phyloP scores from a whole-genome alignment of 257 asterid genomes.

The Solanum pinnatisectum region DNA sequence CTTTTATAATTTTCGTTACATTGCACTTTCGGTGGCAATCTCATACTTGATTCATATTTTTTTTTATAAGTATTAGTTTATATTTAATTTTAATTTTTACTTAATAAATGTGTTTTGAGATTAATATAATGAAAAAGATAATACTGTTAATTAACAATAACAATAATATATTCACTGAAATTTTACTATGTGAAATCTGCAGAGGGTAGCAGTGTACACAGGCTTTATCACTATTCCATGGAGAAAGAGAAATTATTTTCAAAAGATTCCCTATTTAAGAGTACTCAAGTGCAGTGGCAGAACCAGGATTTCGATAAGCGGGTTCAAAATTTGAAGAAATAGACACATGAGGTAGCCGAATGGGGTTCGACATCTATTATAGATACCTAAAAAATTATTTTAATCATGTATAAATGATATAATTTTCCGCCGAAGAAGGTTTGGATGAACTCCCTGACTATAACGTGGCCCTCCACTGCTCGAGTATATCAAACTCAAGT shows the following conservation, averaged over 20 bases:
- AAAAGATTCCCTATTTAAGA: background rate
- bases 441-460: background rate
- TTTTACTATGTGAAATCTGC: no score
- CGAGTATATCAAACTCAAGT: no score
- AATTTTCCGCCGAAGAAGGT: rapidly evolving
- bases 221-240: rapidly evolving
- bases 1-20: background rate
- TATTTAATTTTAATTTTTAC: background rate
- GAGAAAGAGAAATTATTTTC: background rate
- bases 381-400: no score
- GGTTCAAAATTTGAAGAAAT: no score
- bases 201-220: no score
- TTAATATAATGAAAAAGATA: background rate
- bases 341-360: background rate
- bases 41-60: no score
- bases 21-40: background rate
- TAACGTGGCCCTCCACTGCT: rapidly evolving
- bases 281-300: background rate
- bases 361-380: rapidly evolving
- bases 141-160: no score
- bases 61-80: background rate
- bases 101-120: background rate
- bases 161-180: no score
- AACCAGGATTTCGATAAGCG: no score
- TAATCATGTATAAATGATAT: rapidly evolving